These are phyloP conservation scores for Echria macrotheca DNA, from an alignment of 495 filamentous ascomycete genomes.

Conservation along the genomic window DNA sequence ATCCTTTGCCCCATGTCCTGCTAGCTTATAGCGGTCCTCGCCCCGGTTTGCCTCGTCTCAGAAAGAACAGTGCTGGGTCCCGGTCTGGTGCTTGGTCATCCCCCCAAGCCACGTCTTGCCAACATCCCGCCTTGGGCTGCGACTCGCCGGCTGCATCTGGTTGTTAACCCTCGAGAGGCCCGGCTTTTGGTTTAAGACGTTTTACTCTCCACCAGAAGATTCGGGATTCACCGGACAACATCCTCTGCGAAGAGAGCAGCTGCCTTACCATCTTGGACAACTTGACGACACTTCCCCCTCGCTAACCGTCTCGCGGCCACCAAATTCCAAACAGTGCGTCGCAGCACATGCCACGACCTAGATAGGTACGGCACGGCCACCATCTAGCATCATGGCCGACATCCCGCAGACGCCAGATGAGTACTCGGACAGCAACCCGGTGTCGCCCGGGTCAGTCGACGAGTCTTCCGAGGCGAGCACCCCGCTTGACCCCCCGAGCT, in stretches of 20 bases:
- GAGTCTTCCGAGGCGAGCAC: slow-evolving; percentile 43
- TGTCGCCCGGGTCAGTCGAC: slow-evolving; percentile 36
- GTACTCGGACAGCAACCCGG: slow-evolving; percentile 29
- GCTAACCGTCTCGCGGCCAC: too few species aligned
- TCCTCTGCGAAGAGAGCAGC: too few species aligned
- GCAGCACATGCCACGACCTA: slow-evolving; percentile 4
- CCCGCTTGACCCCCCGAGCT: slow-evolving; percentile 38
- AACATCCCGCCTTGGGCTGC: too few species aligned
- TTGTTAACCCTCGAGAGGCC: too few species aligned
- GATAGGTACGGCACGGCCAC: slow-evolving; percentile 1
- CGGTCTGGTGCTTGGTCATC: slow-evolving; percentile 1
- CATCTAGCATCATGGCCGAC: slow-evolving; percentile 4
- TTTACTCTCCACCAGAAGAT: too few species aligned
- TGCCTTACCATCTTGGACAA: background rate
- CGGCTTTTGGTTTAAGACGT: too few species aligned
- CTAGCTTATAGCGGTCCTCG: background rate
- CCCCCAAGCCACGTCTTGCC: too few species aligned
- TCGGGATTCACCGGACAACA: too few species aligned
- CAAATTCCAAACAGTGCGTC: too few species aligned
- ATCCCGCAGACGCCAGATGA: slow-evolving; percentile 39
- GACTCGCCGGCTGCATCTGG: too few species aligned
- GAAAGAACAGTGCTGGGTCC: too few species aligned
- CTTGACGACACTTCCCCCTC: too few species aligned
- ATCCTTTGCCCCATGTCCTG: background rate
- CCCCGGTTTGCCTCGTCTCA: background rate